Conservation (phyloP, 2,329 filamentous ascomycete genomes). For the Metarhizium sp. region DNA sequence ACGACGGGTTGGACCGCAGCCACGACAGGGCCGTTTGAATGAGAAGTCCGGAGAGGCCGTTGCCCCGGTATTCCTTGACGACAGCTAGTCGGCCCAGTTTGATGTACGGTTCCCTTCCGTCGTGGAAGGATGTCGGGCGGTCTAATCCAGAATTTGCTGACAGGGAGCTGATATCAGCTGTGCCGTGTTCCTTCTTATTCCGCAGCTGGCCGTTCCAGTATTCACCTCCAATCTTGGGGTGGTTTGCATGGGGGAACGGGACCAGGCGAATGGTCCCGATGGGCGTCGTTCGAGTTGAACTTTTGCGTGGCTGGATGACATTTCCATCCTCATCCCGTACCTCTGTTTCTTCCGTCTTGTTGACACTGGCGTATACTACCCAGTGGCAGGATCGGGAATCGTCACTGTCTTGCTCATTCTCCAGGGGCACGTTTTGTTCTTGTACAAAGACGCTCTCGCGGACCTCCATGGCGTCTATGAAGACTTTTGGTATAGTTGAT, state of each 20-base stretch:
- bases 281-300: slow-evolving; percentile 35
- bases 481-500: slow-evolving; percentile 38
- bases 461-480: slow-evolving; percentile 55
- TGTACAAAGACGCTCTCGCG: slow-evolving; percentile 51
- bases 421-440: slow-evolving; percentile 49
- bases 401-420: slow-evolving; percentile 72
- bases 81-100: slow-evolving; percentile 76
- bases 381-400: slow-evolving; percentile 76
- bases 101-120: slow-evolving; percentile 64
- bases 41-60: slow-evolving; percentile 54
- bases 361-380: slow-evolving; percentile 68
- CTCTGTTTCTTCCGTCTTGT: slow-evolving; percentile 33
- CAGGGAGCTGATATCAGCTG: slow-evolving; percentile 2
- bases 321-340: slow-evolving; percentile 32
- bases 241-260: slow-evolving; percentile 64
- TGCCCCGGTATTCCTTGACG: slow-evolving; percentile 52
- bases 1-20: slow-evolving; percentile 50
- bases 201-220: slow-evolving; percentile 37
- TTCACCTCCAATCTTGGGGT: slow-evolving; percentile 42
- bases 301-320: slow-evolving; percentile 31
- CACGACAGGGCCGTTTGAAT: slow-evolving; percentile 61
- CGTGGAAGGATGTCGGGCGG: slow-evolving; percentile 40
- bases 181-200: slow-evolving; percentile 10
- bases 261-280: slow-evolving; percentile 74
- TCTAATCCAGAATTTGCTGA: slow-evolving; percentile 22